These are phyloP conservation scores for Rhododendron henanense DNA, from an alignment of 148 eudicot genomes.

Conservation along the genomic window DNA sequence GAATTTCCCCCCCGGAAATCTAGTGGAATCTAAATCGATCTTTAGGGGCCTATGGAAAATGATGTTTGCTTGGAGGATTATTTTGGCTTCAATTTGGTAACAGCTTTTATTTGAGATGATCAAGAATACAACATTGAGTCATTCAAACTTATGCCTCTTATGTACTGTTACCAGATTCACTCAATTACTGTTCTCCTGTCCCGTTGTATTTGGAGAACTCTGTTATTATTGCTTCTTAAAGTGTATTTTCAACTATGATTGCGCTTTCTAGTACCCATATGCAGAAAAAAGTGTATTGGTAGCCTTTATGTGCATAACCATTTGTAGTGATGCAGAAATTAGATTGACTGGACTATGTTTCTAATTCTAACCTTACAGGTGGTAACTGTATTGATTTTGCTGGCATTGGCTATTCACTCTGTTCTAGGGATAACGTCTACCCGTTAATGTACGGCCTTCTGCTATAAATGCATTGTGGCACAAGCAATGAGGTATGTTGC, in stretches of 20 bases:
- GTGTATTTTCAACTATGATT: not conserved
- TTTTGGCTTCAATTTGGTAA: not conserved
- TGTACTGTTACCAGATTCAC: not conserved
- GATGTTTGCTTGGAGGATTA: not conserved
- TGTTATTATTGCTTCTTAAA: not conserved
- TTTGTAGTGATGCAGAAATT: not conserved
- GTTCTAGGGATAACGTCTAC: not conserved
- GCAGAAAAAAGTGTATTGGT: not conserved
- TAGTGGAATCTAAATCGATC: not conserved
- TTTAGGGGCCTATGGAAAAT: not conserved
- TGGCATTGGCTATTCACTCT: not conserved
- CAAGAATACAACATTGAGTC: not conserved
- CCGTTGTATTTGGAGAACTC: not conserved
- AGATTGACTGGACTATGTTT: constrained; percentile 10
- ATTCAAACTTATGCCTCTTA: not conserved
- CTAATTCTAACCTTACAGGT: constrained; percentile 4
- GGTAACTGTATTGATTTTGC: constrained; percentile 6
- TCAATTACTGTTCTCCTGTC: not conserved
- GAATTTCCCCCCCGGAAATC: not conserved
- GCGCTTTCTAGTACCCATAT: not conserved
- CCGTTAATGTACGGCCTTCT: constrained; percentile 22
- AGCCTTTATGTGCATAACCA: not conserved
- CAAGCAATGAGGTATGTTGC: constrained; percentile 57
- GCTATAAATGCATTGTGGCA: constrained; percentile 42
- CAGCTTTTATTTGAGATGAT: not conserved